Evolutionary conservation across 2,329 filamentous ascomycete genomes (phyloP).

Genomic region (Lecanicillium sp.): DNA sequence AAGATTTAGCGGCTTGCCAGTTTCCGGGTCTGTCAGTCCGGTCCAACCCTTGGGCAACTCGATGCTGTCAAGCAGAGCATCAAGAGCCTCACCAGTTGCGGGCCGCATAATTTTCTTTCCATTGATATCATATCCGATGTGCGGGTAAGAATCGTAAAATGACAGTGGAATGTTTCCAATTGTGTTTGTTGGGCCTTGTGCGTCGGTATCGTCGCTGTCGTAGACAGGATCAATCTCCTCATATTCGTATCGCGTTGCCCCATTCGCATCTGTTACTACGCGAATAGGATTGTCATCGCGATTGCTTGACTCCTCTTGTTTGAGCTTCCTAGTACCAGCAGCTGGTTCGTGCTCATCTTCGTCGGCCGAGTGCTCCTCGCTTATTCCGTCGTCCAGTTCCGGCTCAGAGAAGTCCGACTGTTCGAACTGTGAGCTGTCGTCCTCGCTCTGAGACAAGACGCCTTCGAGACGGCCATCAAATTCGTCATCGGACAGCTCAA

Average conservation of each 20-base stretch:
- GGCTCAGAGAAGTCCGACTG: conserved; percentile 9
- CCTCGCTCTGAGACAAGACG: conserved; percentile 46
- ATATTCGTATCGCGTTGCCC: conserved; percentile 84
- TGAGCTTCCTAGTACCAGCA: conserved; percentile 2
- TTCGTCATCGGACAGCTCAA: conserved; percentile 54
- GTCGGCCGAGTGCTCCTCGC: conserved; percentile 24
- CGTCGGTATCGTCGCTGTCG: conserved; percentile 91
- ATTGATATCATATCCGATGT: conserved; percentile 98
- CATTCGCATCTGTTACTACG: conserved; percentile 75
- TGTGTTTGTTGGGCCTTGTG: conserved; percentile 71
- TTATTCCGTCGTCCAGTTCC: conserved; percentile 30
- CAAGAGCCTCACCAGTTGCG: conserved; percentile 85
- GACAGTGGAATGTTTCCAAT: conserved; percentile 90
- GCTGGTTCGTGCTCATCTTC: conserved; percentile 29
- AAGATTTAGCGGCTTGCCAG: conserved; percentile 84
- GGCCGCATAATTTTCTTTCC: conserved; percentile 97
- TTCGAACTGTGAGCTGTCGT: conserved; percentile 40
- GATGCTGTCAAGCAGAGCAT: conserved; percentile 91
- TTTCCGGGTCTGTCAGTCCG: conserved; percentile 85
- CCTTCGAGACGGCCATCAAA: conserved; percentile 47
- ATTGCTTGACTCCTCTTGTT: conserved; percentile 22
- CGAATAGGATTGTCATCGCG: conserved; percentile 40
- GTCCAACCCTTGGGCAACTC: conserved; percentile 97
- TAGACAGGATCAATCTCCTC: conserved; percentile 90
- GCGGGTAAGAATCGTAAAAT: conserved; percentile 96